Conservation (phyloP, 1,139 yeast genomes). For the Scheffersomyces parashehatae region DNA sequence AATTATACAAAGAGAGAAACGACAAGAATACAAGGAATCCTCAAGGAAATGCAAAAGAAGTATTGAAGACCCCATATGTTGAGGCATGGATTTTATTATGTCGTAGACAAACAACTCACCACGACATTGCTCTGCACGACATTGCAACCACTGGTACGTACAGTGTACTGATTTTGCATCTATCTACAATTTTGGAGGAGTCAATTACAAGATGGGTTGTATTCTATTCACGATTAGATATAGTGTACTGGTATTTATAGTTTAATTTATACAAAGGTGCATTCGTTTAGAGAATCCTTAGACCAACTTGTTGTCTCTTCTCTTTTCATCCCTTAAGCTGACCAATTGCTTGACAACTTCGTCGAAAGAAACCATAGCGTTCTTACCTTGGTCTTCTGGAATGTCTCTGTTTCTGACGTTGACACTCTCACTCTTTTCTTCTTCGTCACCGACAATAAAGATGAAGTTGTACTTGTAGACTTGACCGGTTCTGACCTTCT, state of each 20-base stretch:
- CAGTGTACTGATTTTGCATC: too few species aligned
- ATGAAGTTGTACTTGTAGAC: slow-evolving; percentile 88
- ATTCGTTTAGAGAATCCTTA: slow-evolving; percentile 10
- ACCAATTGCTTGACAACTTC: slow-evolving; percentile 68
- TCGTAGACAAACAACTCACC: too few species aligned
- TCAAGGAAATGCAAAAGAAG: too few species aligned
- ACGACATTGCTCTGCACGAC: too few species aligned
- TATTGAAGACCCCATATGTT: too few species aligned
- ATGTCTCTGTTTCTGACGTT: slow-evolving; percentile 94
- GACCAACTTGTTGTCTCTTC: slow-evolving; percentile 62
- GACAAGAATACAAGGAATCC: too few species aligned
- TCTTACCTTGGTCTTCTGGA: slow-evolving; percentile 79
- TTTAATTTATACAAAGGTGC: too few species aligned
- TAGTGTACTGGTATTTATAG: neutral
- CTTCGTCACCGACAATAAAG: slow-evolving; percentile 95
- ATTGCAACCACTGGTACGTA: too few species aligned
- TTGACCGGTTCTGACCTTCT: slow-evolving; percentile 97
- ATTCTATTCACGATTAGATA: neutral
- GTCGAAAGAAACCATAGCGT: slow-evolving; percentile 72
- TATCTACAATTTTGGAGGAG: neutral
- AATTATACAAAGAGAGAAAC: too few species aligned
- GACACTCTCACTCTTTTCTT: slow-evolving; percentile 73
- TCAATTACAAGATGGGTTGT: neutral
- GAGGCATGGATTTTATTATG: too few species aligned
- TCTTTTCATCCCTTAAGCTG: slow-evolving; percentile 64